phyloP scores from a whole-genome alignment of 352 stramenopile genomes.

The Phytophthora sp. region DNA sequence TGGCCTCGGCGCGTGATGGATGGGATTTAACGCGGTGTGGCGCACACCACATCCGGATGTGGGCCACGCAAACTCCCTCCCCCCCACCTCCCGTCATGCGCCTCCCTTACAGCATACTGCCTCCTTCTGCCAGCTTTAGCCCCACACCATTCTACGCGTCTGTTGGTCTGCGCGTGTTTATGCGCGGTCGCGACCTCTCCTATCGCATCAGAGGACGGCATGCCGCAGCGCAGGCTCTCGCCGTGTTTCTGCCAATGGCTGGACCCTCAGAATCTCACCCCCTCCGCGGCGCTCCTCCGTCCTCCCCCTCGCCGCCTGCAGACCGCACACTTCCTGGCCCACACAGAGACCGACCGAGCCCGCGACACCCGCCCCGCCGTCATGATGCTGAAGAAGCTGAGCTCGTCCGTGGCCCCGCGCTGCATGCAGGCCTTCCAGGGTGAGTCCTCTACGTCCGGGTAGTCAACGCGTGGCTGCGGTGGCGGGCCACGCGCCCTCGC shows the following conservation, averaged over 20 bases:
- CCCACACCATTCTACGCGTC: background rate
- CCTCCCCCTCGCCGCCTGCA: conserved; percentile 16
- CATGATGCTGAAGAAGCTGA: conserved; percentile 84
- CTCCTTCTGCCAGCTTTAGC: background rate
- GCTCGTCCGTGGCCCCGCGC: conserved; percentile 58
- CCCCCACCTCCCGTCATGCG: too few relatives aligned
- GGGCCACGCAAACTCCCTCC: too few relatives aligned
- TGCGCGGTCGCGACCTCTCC: background rate
- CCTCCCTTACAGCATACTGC: background rate
- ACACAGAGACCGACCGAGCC: conserved; percentile 27
- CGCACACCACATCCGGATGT: background rate
- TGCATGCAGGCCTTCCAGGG: conserved; percentile 55
- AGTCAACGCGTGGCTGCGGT: too few relatives aligned
- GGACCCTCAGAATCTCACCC: conserved; percentile 31
- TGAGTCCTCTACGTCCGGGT: conserved; percentile 4
- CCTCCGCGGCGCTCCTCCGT: conserved; percentile 14
- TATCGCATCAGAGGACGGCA: conserved; percentile 2
- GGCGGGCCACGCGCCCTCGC: too few relatives aligned
- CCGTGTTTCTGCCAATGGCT: conserved; percentile 32
- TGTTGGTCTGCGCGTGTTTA: conserved; percentile 8
- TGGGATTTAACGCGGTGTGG: conserved; percentile 16
- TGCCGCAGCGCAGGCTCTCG: background rate
- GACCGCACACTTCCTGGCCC: conserved; percentile 23
- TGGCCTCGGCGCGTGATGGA: conserved; percentile 10
- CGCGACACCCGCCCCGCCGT: conserved; percentile 4